These are phyloP conservation scores for Gloeophyllum trabeum DNA, from an alignment of 768 basidiomycete genomes.

Conservation along the genomic window DNA sequence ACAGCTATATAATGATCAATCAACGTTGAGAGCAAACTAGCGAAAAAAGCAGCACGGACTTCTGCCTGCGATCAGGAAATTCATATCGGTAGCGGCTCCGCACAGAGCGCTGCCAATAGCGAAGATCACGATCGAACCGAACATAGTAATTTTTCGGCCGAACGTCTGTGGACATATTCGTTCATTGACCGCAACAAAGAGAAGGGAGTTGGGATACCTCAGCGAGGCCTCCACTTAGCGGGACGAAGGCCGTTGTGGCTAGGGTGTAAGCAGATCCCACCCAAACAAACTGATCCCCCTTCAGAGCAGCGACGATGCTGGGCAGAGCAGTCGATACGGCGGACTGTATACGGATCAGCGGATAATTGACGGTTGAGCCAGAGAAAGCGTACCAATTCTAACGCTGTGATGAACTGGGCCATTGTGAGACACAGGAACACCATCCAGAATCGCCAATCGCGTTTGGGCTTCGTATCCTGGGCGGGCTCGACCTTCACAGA, in stretches of 20 bases:
- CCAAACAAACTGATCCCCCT: conserved; percentile 14
- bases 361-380: no score
- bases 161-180: no score
- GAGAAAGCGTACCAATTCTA: no score
- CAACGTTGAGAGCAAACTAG: background rate
- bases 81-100: conserved; percentile 6
- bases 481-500: no score
- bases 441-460: no score
- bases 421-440: no score
- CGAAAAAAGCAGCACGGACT: background rate
- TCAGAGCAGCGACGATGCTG: background rate
- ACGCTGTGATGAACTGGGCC: no score
- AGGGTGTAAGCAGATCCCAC: conserved; percentile 16
- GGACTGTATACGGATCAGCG: background rate
- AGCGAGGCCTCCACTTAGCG: conserved; percentile 19
- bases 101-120: conserved; percentile 16
- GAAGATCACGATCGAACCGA: background rate
- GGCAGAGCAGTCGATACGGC: background rate
- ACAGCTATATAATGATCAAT: conserved; percentile 10
- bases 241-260: conserved; percentile 19
- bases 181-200: no score
- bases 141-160: background rate
- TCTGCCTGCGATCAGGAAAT: background rate
- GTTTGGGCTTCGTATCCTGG: no score
- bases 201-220: no score